Evolutionary conservation across 2,329 filamentous ascomycete species (phyloP).

Genomic region (Helminthosporium solani): DNA sequence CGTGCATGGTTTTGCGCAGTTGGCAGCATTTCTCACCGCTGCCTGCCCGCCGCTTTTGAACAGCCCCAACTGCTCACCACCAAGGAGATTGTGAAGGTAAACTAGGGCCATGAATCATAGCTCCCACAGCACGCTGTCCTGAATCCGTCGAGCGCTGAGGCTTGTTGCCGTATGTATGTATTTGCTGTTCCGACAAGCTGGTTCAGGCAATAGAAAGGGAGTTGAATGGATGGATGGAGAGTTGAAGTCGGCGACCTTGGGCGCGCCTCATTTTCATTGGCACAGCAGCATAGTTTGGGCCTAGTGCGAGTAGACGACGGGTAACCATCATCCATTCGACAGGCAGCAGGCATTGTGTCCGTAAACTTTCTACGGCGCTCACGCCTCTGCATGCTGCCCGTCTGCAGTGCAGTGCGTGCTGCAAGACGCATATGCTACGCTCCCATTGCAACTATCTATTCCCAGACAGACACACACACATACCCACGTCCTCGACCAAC

Average conservation of each 20-base stretch:
- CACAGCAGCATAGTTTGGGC: slow-evolving; percentile 9
- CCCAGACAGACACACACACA: no score
- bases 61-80: background rate
- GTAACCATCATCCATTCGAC: no score
- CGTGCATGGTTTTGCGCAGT: slow-evolving; percentile 1
- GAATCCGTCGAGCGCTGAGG: slow-evolving; percentile 2
- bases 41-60: slow-evolving; percentile 7
- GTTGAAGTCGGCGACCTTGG: slow-evolving; percentile 26
- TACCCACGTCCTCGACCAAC: no score
- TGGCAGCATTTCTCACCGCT: slow-evolving; percentile 7
- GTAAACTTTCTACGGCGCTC: no score
- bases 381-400: no score
- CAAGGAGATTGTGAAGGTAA: background rate
- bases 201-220: slow-evolving; percentile 9
- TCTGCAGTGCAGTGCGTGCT: no score
- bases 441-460: no score
- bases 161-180: background rate
- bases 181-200: slow-evolving; percentile 1
- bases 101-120: background rate
- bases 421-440: no score
- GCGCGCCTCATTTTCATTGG: slow-evolving; percentile 32
- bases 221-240: slow-evolving; percentile 6
- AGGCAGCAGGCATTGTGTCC: no score
- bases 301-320: slow-evolving; percentile 10
- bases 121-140: background rate